Evolutionary conservation across 176 grass and related monocot species (phyloP).

Genomic region (Rhynchospora pubera): DNA sequence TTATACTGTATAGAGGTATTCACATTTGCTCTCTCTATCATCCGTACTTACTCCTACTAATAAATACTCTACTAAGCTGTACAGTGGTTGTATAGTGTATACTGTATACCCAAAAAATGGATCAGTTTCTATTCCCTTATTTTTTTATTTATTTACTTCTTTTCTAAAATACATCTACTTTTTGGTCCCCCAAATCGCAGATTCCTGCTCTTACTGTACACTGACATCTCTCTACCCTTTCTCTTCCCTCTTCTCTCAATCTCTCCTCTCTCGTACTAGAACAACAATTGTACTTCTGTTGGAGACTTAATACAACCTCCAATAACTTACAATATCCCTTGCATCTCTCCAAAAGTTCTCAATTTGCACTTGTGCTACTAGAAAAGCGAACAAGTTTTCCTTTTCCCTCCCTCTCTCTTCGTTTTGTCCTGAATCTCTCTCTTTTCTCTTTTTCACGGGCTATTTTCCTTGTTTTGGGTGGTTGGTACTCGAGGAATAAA

Average conservation of each 20-base stretch:
- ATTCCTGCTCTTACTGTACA: conserved; percentile 13
- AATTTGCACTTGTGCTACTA: neutral
- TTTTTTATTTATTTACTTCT: neutral
- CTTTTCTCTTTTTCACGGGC: neutral
- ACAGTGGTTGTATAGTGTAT: neutral
- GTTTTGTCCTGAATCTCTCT: neutral
- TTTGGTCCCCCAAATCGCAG: conserved; percentile 12
- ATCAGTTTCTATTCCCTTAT: neutral
- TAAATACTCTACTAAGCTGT: neutral
- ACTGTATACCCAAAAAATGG: neutral
- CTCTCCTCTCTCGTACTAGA: neutral
- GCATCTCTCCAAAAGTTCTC: neutral
- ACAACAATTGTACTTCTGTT: neutral
- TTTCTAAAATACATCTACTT: neutral
- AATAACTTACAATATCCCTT: neutral
- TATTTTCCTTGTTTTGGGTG: neutral
- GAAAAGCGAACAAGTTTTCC: neutral
- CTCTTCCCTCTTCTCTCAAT: neutral
- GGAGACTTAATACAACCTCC: neutral
- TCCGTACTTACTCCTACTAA: neutral
- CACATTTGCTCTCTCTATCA: neutral
- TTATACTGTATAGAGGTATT: neutral
- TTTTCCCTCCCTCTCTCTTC: neutral
- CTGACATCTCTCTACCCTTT: neutral
- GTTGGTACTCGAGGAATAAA: conserved; percentile 1